Conservation (phyloP, 192 early-diverging fungal species). For the Rhizophagus sp. region DNA sequence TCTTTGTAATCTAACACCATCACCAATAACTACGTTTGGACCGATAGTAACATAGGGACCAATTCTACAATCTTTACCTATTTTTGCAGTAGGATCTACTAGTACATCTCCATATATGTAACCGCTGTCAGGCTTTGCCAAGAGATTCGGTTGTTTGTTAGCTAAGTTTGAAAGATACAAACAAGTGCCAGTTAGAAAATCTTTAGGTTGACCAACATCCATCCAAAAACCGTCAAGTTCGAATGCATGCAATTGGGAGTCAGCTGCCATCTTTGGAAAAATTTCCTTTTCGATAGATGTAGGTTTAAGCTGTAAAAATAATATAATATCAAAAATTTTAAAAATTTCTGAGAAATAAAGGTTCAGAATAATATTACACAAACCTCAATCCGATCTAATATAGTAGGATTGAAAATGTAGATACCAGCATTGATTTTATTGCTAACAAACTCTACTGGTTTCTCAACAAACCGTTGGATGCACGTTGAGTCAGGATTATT, state of each 20-base stretch:
- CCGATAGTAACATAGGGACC: slow-evolving; percentile 98
- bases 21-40: slow-evolving; percentile 85
- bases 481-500: slow-evolving; percentile 67
- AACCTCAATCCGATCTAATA: slow-evolving; percentile 89
- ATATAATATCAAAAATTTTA: not conserved
- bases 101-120: slow-evolving; percentile 86
- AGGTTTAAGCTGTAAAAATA: slow-evolving; percentile 69
- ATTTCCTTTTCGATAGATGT: slow-evolving; percentile 98
- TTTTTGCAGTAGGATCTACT: slow-evolving; percentile 86
- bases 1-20: slow-evolving; percentile 90
- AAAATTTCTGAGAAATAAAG: not conserved
- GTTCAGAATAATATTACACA: not conserved
- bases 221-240: slow-evolving; percentile 98
- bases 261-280: slow-evolving; percentile 91
- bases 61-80: slow-evolving; percentile 95
- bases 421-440: slow-evolving; percentile 99
- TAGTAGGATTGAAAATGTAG: slow-evolving; percentile 93
- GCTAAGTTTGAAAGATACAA: slow-evolving; percentile 86
- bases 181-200: slow-evolving; percentile 93
- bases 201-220: slow-evolving; percentile 99
- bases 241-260: slow-evolving; percentile 87
- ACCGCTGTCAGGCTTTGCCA: slow-evolving; percentile 66
- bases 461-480: slow-evolving; percentile 97
- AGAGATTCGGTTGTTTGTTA: slow-evolving; percentile 71
- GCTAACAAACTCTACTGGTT: slow-evolving; percentile 91